A percentile compares a stretch with the other conserved stretches of the same genome.
Evolutionary conservation across 78 protist genomes (phyloP).

Genomic region (Dictyostelium brefeldianum): DNA sequence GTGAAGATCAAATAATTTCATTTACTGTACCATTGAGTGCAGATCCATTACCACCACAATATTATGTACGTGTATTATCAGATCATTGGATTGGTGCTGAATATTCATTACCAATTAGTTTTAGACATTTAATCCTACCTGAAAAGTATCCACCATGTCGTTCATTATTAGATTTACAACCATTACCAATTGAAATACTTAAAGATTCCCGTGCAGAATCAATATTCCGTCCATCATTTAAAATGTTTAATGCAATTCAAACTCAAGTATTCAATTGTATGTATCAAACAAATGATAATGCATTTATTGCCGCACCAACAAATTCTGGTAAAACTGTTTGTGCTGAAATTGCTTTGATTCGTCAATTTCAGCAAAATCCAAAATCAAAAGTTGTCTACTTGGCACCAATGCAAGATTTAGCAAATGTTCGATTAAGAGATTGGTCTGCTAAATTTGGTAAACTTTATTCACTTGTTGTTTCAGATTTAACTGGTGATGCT

Average conservation of each 20-base stretch:
- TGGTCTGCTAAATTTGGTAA: conserved; percentile 58
- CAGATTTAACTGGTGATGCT: conserved; percentile 98
- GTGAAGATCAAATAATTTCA: conserved; percentile 86
- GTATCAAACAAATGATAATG: conserved; percentile 88
- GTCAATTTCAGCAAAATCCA: conserved; percentile 72
- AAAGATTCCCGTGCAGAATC: conserved; percentile 39
- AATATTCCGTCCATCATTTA: not conserved
- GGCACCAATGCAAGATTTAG: conserved; percentile 78
- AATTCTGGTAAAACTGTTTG: conserved; percentile 98
- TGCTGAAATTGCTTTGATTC: conserved; percentile 97
- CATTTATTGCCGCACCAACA: conserved; percentile 96
- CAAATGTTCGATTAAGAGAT: conserved; percentile 53
- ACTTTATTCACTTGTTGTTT: conserved; percentile 56
- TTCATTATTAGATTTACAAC: conserved; percentile 95
- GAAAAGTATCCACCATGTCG: conserved; percentile 92
- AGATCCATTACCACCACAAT: conserved; percentile 99
- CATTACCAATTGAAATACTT: conserved; percentile 91
- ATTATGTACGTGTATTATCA: conserved; percentile 91
- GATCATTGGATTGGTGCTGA: conserved; percentile 98
- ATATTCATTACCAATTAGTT: conserved; percentile 93
- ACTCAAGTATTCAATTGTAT: conserved; percentile 94
- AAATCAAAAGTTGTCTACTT: conserved; percentile 75
- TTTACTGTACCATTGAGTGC: conserved; percentile 94
- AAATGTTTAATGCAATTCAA: conserved; percentile 95
- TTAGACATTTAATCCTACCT: conserved; percentile 97